These are phyloP conservation scores for Spizellomyces sp. DNA, from an alignment of 192 early-diverging fungal genomes.

Conservation along the genomic window DNA sequence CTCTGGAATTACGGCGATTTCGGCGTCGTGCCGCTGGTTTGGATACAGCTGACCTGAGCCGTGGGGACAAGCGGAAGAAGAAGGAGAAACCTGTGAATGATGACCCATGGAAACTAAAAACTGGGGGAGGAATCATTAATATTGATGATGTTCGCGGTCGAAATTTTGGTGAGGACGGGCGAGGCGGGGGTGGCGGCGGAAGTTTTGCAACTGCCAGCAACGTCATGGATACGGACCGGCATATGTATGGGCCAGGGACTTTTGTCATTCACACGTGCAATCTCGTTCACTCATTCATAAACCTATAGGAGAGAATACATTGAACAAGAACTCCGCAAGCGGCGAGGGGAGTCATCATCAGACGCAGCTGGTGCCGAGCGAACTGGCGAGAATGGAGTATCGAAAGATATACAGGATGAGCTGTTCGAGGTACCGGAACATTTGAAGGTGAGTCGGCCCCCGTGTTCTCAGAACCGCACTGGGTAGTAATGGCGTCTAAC, in stretches of 20 bases:
- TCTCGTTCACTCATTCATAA: no score
- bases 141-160: constrained; percentile 43
- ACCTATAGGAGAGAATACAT: constrained; percentile 75
- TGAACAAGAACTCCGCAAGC: constrained; percentile 72
- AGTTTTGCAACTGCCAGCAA: constrained; percentile 39
- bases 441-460: constrained; percentile 39
- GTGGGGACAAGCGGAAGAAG: constrained; percentile 57
- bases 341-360: constrained; percentile 41
- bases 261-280: background rate
- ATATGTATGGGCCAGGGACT: constrained; percentile 31
- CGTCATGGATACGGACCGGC: constrained; percentile 47
- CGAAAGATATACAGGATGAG: constrained; percentile 49
- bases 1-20: constrained; percentile 57
- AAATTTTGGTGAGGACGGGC: constrained; percentile 17
- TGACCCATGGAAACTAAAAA: constrained; percentile 61
- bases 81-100: constrained; percentile 52
- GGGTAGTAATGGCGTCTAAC: background rate
- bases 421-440: constrained; percentile 71
- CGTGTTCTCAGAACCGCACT: background rate
- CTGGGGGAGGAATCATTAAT: constrained; percentile 56
- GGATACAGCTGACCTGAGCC: constrained; percentile 55
- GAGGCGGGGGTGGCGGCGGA: constrained; percentile 10
- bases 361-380: constrained; percentile 36
- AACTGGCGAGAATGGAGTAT: background rate
- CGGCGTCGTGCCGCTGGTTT: constrained; percentile 60